Percentiles rank a stretch among this genome's conserved stretches.
These are phyloP conservation scores for Zymoseptoria crescenta DNA, from an alignment of 2,329 filamentous ascomycete genomes.

Conservation along the genomic window DNA sequence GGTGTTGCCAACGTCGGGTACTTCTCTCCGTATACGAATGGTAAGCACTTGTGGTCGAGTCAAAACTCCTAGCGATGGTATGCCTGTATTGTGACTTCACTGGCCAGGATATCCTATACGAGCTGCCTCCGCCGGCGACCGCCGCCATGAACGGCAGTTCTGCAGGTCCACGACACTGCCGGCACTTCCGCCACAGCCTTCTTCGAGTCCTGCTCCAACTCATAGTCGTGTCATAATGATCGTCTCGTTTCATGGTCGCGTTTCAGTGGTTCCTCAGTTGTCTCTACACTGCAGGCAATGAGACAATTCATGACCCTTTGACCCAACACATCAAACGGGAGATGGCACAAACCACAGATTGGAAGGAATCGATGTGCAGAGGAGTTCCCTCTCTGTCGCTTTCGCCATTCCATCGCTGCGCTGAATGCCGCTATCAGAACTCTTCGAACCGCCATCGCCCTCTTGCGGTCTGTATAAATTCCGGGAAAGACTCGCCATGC, in stretches of 20 bases:
- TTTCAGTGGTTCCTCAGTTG: background rate
- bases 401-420: background rate
- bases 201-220: too few species aligned
- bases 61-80: background rate
- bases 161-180: background rate
- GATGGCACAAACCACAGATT: slow-evolving; percentile 3
- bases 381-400: slow-evolving; percentile 9
- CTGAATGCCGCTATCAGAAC: background rate
- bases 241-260: background rate
- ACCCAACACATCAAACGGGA: background rate
- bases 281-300: background rate
- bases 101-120: background rate
- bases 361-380: slow-evolving; percentile 11
- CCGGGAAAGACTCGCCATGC: background rate
- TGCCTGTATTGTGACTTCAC: background rate
- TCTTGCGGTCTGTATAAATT: background rate
- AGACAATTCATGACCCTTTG: background rate
- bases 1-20: too few species aligned
- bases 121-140: background rate
- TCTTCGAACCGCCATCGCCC: background rate
- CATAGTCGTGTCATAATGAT: background rate
- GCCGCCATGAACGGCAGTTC: background rate
- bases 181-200: too few species aligned
- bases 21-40: background rate
- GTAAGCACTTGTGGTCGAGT: background rate